These are phyloP conservation scores for Leccinum fallax DNA, from an alignment of 1,284 basidiomycete genomes.

Conservation along the genomic window DNA sequence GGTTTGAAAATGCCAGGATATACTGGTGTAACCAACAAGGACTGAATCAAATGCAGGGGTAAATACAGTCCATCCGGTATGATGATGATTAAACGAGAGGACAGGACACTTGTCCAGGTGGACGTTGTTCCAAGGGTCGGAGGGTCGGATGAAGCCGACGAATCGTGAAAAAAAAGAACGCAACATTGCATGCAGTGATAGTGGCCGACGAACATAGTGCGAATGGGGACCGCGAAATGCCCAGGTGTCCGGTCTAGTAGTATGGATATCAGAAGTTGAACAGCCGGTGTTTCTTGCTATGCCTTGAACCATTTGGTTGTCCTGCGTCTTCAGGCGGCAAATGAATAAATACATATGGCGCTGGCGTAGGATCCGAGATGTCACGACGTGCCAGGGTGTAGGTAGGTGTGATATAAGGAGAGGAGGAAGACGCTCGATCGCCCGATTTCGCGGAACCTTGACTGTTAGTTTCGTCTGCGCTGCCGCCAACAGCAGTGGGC, in stretches of 20 bases:
- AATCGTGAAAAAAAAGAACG: not conserved
- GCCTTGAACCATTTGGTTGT: constrained; percentile 7
- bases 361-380: constrained; percentile 16
- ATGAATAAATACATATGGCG: constrained; percentile 7
- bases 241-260: not conserved
- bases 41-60: constrained; percentile 23
- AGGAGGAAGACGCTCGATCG: constrained; percentile 19
- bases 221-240: not conserved
- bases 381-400: constrained; percentile 45
- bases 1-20: constrained; percentile 13
- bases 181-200: constrained; percentile 8
- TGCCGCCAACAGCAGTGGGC: constrained; percentile 69
- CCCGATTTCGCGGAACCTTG: constrained; percentile 12
- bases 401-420: constrained; percentile 44
- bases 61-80: constrained; percentile 15
- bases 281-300: constrained; percentile 16
- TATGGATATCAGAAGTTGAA: constrained; percentile 14
- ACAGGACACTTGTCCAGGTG: constrained; percentile 37
- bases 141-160: not conserved
- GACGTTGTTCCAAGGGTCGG: constrained; percentile 24
- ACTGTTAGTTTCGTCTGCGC: constrained; percentile 48
- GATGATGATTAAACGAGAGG: constrained; percentile 42
- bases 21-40: constrained; percentile 11
- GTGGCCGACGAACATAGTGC: constrained; percentile 6
- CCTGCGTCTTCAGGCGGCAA: constrained; percentile 5